Base-by-base conservation (phyloP, 1,284 basidiomycete species). In the Porphyrellus sp. region DNA sequence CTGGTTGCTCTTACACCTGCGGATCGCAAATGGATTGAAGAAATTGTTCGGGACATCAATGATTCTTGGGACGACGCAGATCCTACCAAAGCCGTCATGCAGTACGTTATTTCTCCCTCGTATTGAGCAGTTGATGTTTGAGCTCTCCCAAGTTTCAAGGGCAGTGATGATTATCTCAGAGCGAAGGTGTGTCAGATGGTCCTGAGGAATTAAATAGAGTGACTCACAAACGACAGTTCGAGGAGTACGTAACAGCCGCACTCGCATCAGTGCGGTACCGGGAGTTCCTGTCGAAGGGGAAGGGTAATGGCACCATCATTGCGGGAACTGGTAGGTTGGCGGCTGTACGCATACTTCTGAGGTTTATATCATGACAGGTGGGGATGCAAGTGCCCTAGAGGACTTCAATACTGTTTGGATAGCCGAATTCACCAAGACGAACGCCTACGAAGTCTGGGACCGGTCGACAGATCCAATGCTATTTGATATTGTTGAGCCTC, bases 21-120 rank as follows among this genome's bases (percentile, higher is more conserved):
- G 1, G 97, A 99, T 71, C 78, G 96, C 53, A 97, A 93, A 69
- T 99, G 97, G 96, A 95, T 99, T 70, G 83, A 85, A 54, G 83
- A 84, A 58, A 80, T 85, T 47, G 81, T 93, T 43, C 80, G 78
- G 49, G 89, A 90, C 45, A 91, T 95, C 12, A 91, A 93, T 58
- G 85, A 89, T 51, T 80, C 82, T 3, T 96, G 87, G 85, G 80
- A 82, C 51, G 79, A 83, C 4, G 75, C 75, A 24, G 83, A 88
- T 58, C 78, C 85, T 2, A 73, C 73, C 7, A 74, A 76, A 51
- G 76, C 72, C 24, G 79, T 76, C 30, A 82, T 92, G 78, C 83
- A 83, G 82, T 90, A 62, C 48, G 85, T 78, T 21, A 51, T 52
- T 38, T 53, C 21, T 21, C 24, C 20, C 12, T 33, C 33, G 27